phyloP scores from a whole-genome alignment of 116 monocot genomes.

The Zostera marina region DNA sequence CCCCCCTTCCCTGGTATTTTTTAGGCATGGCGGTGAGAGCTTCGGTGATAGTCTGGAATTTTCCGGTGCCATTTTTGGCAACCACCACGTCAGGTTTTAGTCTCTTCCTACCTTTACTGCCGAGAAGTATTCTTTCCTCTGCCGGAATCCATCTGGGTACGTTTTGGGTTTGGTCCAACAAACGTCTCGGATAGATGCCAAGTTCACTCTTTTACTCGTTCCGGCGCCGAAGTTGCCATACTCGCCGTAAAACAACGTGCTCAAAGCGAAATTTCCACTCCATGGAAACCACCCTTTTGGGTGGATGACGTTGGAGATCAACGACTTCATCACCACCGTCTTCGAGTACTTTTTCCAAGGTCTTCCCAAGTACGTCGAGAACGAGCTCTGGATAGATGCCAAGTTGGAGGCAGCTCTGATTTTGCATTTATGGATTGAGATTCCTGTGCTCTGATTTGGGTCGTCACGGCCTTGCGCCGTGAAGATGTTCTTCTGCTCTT shows the following conservation, averaged over 20 bases:
- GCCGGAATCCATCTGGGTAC: too few species aligned
- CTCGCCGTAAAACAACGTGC: constrained; percentile 21
- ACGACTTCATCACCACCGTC: constrained; percentile 32
- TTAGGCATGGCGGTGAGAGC: constrained; percentile 41
- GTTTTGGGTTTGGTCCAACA: constrained; percentile 5
- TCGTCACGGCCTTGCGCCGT: constrained; percentile 36
- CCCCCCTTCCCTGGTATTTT: constrained; percentile 31
- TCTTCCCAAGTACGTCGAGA: constrained; percentile 33
- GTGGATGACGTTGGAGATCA: constrained; percentile 8
- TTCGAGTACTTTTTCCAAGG: constrained; percentile 52
- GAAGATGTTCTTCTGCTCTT: constrained; percentile 29
- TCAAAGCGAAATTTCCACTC: constrained; percentile 36
- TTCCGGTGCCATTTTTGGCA: too few species aligned
- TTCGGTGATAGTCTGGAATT: too few species aligned
- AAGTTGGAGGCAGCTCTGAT: constrained; percentile 11
- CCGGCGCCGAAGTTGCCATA: too few species aligned
- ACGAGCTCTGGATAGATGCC: constrained; percentile 8
- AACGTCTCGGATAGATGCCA: neutral
- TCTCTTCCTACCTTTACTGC: too few species aligned
- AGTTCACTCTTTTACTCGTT: constrained; percentile 16
- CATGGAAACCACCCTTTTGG: constrained; percentile 57
- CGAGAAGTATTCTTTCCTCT: too few species aligned
- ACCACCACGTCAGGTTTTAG: too few species aligned
- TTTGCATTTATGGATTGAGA: constrained; percentile 27
- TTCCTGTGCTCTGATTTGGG: constrained; percentile 38